phyloP scores from a whole-genome alignment of 306 rosid genomes.

The Fagus sylvatica region DNA sequence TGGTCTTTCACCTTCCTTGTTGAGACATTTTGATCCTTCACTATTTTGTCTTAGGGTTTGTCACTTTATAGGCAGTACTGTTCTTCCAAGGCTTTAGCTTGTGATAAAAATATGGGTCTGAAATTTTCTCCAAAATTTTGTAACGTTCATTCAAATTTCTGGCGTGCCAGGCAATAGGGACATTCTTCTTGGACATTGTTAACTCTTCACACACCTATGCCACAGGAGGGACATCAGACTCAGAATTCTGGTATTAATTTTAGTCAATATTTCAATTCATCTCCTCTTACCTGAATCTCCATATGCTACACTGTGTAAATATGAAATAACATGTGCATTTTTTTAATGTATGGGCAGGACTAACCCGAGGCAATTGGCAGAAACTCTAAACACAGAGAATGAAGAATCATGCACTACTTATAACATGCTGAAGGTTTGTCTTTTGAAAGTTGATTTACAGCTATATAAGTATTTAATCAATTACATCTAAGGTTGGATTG shows the following conservation, averaged over 20 bases:
- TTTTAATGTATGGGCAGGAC: constrained; percentile 36
- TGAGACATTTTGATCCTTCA: background rate
- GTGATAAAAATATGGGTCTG: background rate
- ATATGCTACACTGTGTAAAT: background rate
- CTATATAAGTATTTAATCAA: background rate
- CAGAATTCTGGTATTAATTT: constrained; percentile 73
- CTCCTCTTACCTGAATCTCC: constrained; percentile 20
- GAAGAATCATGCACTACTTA: constrained; percentile 93
- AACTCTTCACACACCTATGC: constrained; percentile 96
- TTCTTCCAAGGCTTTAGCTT: background rate
- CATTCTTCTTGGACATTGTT: constrained; percentile 72
- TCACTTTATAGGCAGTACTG: background rate
- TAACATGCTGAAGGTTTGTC: constrained; percentile 85
- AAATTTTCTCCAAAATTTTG: constrained; percentile 15
- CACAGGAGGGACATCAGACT: constrained; percentile 92
- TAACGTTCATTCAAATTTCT: constrained; percentile 9
- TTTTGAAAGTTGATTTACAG: too few relatives aligned
- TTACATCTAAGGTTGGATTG: background rate
- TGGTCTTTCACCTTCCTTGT: background rate
- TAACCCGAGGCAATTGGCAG: constrained; percentile 67
- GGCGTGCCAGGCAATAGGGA: constrained; percentile 62
- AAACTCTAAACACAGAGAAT: constrained; percentile 50
- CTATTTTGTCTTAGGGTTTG: background rate
- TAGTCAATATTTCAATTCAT: constrained; percentile 19
- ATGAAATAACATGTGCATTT: constrained; percentile 2